These are phyloP conservation scores for Penicillium chermesinum DNA, from an alignment of 495 filamentous ascomycete genomes.

Conservation along the genomic window DNA sequence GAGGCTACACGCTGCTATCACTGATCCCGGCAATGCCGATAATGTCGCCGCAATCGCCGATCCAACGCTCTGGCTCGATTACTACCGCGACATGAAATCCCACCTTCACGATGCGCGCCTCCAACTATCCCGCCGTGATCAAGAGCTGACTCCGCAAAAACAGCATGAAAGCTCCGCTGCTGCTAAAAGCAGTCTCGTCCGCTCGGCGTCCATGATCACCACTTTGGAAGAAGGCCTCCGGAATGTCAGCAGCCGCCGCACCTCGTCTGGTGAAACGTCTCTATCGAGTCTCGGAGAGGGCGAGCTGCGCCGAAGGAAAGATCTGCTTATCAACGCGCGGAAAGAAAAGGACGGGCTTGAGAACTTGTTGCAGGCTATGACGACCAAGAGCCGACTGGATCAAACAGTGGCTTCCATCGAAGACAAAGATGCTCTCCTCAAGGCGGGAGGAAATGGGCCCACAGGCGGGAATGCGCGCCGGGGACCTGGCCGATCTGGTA, in stretches of 20 bases:
- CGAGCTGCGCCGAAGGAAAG: conserved; percentile 76
- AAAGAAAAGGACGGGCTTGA: conserved; percentile 87
- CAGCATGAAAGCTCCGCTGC: conserved; percentile 75
- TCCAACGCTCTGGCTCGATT: conserved; percentile 80
- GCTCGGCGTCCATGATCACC: conserved; percentile 61
- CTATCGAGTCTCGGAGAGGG: conserved; percentile 63
- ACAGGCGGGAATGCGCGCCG: conserved; percentile 13
- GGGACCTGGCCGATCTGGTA: conserved; percentile 40
- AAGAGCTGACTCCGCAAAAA: conserved; percentile 57
- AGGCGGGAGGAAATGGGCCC: conserved; percentile 10
- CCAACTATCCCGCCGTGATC: conserved; percentile 69
- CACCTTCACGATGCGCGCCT: conserved; percentile 77
- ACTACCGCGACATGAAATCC: conserved; percentile 74
- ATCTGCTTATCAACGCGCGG: conserved; percentile 69
- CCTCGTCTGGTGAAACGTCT: not conserved
- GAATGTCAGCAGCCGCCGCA: conserved; percentile 25
- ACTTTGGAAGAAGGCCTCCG: conserved; percentile 69
- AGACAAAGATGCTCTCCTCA: conserved; percentile 53
- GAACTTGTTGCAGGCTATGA: conserved; percentile 68
- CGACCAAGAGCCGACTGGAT: conserved; percentile 49
- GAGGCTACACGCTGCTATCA: conserved; percentile 38
- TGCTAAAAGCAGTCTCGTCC: conserved; percentile 77
- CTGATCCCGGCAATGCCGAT: conserved; percentile 41
- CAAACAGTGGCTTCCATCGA: conserved; percentile 44
- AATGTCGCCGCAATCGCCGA: conserved; percentile 58